phyloP scores from a whole-genome alignment of 148 eudicot genomes.

The Nepenthes mirabilis region DNA sequence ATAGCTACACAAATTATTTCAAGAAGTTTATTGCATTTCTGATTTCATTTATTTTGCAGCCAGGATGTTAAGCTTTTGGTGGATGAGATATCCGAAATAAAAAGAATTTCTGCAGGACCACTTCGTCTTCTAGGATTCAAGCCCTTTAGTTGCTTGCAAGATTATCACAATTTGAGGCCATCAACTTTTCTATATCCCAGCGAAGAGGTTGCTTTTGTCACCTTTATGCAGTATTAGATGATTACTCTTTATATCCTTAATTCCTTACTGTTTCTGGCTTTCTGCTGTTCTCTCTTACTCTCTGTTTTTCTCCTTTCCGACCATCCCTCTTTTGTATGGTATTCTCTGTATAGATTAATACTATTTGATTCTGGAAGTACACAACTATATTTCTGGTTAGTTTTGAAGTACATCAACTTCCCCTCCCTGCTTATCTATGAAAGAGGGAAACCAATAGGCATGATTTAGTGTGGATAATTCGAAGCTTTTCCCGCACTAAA shows the following conservation, averaged over 20 bases:
- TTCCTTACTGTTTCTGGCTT: neutral
- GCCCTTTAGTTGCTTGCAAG: constrained; percentile 74
- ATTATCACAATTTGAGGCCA: constrained; percentile 92
- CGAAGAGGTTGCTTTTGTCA: constrained; percentile 56
- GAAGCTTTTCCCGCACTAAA: too few species aligned
- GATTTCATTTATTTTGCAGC: constrained; percentile 24
- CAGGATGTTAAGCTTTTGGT: constrained; percentile 49
- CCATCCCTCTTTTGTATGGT: too few species aligned
- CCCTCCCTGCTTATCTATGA: too few species aligned
- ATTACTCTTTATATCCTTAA: neutral
- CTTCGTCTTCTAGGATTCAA: constrained; percentile 94
- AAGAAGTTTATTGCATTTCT: too few species aligned
- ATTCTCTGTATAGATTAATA: too few species aligned
- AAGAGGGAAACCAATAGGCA: too few species aligned
- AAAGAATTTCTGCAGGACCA: constrained; percentile 60
- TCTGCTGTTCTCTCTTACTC: neutral
- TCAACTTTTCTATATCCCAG: constrained; percentile 85
- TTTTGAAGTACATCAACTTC: too few species aligned
- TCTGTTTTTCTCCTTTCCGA: too few species aligned
- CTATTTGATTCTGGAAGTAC: too few species aligned
- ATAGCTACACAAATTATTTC: too few species aligned
- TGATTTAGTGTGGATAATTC: too few species aligned
- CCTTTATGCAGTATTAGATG: neutral
- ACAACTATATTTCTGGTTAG: too few species aligned
- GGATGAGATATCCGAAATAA: constrained; percentile 76